Evolutionary conservation across 2,329 filamentous ascomycete species (phyloP).

Genomic region (Huntiella bhutanensis): DNA sequence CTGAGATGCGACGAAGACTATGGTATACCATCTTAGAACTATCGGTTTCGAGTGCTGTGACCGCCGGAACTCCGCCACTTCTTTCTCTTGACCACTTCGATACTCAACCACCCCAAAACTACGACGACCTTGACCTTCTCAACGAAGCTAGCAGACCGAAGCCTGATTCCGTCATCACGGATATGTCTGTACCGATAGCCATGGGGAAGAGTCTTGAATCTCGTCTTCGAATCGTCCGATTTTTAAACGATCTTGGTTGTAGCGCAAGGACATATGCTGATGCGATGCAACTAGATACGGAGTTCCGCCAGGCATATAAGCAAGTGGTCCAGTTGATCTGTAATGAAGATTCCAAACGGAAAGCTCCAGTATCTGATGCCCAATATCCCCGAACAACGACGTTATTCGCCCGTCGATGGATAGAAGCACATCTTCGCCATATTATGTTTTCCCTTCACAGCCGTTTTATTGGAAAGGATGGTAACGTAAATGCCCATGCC

Average conservation of each 20-base stretch:
- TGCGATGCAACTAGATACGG: slow-evolving; percentile 24
- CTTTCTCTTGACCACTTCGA: slow-evolving; percentile 28
- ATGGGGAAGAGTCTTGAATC: slow-evolving; percentile 24
- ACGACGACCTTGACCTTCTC: slow-evolving; percentile 28
- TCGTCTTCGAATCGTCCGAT: slow-evolving; percentile 24
- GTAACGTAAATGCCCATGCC: slow-evolving; percentile 26
- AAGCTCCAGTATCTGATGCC: slow-evolving; percentile 2
- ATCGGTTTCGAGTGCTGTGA: slow-evolving; percentile 25
- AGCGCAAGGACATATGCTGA: slow-evolving; percentile 24
- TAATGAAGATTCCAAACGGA: slow-evolving; percentile 9
- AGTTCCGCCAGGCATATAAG: slow-evolving; percentile 26
- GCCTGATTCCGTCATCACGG: slow-evolving; percentile 21
- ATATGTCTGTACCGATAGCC: slow-evolving; percentile 22
- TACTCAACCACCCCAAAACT: slow-evolving; percentile 28
- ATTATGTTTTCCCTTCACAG: slow-evolving; percentile 38
- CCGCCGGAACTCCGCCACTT: slow-evolving; percentile 27
- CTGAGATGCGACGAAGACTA: slow-evolving; percentile 30
- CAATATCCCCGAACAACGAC: slow-evolving; percentile 13
- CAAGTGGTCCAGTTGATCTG: slow-evolving; percentile 19
- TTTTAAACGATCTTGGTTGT: slow-evolving; percentile 24
- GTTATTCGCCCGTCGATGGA: slow-evolving; percentile 24
- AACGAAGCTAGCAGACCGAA: slow-evolving; percentile 14
- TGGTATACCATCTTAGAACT: slow-evolving; percentile 36
- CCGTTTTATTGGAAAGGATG: slow-evolving; percentile 26
- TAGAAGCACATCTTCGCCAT: slow-evolving; percentile 33